Evolutionary conservation across 2,329 filamentous ascomycete species (phyloP), one percentile per base, ranked within the genome.

Genomic region (Cladobotryum mycophilum): DNA sequence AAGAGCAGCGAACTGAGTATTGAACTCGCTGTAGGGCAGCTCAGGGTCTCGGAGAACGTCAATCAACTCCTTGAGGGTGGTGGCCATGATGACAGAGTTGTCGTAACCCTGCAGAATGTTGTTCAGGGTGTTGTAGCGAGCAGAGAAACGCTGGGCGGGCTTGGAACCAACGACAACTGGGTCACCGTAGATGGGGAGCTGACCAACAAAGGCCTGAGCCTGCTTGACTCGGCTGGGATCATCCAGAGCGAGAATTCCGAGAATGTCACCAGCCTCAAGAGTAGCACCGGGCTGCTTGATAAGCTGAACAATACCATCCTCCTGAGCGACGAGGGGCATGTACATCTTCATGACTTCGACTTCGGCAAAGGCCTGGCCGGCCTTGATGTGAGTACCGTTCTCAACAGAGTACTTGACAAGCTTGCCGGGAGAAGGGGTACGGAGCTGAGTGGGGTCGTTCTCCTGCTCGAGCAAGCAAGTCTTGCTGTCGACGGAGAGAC

Each of bases 331-430:
- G 49, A 99, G 79, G 64, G 93, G 93, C 93, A 99, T 99, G 80
- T 97, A 97, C 93, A 99, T 99, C 81, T 99, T 99, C 93, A 99
- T 99, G 72, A 99, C 93, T 73, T 99, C 93, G 38, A 99, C 92
- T 70, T 99, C 93, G 50, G 93, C 93, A 65, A 90, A 99, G 34
- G 92, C 78, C 70, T 97, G 88, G 51, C 92, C 92, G 61, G 95
- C 89, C 70, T 83, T 86, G 70, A 99, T 84, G 68, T 99, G 93
- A 60, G 90, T 81, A 54, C 93, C 93, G 64, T 95, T 97, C 70
- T 96, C 93, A 2, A 99, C 88, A 1, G 89, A 88, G 72, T 93
- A 99, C 75, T 96, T 96, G 74, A 99, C 92, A 35, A 99, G 85
- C 77, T 99, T 99, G 69, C 93, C 93, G 43, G 93, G 93, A 55